These are phyloP conservation scores for Blastomyces silverae DNA, from an alignment of 2,329 filamentous ascomycete species.

Conservation along the genomic window DNA sequence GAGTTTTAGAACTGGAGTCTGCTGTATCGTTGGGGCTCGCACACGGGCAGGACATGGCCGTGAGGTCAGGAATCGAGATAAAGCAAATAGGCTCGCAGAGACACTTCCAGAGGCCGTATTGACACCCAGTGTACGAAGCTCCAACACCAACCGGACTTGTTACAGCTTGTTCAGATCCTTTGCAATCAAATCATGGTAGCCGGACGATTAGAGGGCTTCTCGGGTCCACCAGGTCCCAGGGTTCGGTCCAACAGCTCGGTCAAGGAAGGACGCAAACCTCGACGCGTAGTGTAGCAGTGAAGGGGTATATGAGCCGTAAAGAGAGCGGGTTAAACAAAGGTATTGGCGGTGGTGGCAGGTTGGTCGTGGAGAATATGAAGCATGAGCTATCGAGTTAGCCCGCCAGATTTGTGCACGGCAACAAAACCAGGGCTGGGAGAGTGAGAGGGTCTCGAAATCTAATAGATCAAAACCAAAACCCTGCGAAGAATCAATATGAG, in stretches of 20 bases:
- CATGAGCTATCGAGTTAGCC: not conserved
- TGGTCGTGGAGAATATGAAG: not conserved
- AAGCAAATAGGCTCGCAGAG: not conserved
- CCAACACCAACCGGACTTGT: not conserved
- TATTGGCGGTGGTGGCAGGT: not conserved
- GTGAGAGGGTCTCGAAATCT: not conserved
- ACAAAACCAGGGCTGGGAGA: not conserved
- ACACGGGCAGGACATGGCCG: slow-evolving; percentile 10
- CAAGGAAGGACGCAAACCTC: not conserved
- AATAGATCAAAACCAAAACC: not conserved
- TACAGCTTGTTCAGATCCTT: not conserved
- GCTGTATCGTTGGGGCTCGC: not conserved
- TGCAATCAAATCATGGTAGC: slow-evolving; percentile 9
- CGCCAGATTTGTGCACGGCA: not conserved
- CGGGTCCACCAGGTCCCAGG: not conserved
- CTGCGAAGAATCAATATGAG: not conserved
- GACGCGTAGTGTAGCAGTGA: not conserved
- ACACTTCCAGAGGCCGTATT: not conserved
- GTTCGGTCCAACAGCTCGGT: not conserved
- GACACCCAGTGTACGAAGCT: not conserved
- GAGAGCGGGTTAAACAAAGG: not conserved
- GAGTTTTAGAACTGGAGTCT: slow-evolving; percentile 12
- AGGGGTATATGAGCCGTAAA: not conserved
- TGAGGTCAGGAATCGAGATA: not conserved
- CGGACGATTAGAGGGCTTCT: not conserved